Evolutionary conservation across 177 flowering plant genomes (phyloP), one percentile per base, ranked within the genome.

Genomic region (Vitis hybrid): DNA sequence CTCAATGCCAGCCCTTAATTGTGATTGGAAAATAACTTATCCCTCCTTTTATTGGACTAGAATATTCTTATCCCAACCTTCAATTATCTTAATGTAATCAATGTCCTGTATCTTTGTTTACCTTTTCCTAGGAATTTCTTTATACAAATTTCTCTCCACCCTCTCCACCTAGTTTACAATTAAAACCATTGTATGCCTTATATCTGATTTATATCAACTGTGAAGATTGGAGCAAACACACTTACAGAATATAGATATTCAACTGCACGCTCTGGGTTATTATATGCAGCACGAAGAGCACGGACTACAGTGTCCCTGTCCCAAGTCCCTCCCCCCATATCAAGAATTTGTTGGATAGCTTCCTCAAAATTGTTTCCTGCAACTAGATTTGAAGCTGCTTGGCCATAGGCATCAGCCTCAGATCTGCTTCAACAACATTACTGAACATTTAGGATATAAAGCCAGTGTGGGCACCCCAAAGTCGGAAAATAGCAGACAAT

Each of bases 281-380:
- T 94, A 69, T 50, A 94, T 17, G 97, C 97, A 74, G 97, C 97
- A 71, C 97, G 97, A 62, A 92, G 85, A 69, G 98, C 97, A 68
- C 92, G 97, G 30, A 88, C 70, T 78, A 92, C 94, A 26, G 87
- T 92, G 54, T 89, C 97, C 68, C 93, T 85, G 58, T 92, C 97
- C 98, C 98, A 93, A 57, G 75, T 87, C 17, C 98, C 98, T 51
- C 97, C 98, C 72, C 98, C 98, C 85, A 93, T 89, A 72, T 93
- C 98, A 73, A 93, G 88, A 67, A 93, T 89, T 67, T 92, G 91
- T 72, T 89, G 93, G 68, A 89, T 74, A 45, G 90, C 63, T 60
- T 70, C 84, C 74, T 92, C 97, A 26, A 89, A 74, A 78, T 84
- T 87, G 68, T 50, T 87, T 66, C 98, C 97, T 14, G 91, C 92